A percentile compares a stretch with the other conserved stretches of the same genome.
phyloP scores from a whole-genome alignment of 768 basidiomycete genomes.

The Crucibulum laeve region DNA sequence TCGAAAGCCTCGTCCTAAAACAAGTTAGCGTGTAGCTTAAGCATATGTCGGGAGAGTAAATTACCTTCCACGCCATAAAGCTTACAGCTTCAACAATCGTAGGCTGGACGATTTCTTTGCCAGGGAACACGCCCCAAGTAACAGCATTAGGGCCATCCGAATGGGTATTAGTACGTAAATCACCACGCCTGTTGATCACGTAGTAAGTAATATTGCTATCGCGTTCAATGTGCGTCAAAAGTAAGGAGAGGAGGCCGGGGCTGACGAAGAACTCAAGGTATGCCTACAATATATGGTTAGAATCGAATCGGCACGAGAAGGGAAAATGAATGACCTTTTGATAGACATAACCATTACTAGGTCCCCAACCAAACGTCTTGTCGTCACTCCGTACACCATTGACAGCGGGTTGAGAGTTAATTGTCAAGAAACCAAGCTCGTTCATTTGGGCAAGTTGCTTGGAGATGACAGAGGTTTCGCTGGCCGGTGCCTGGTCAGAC shows the following conservation, averaged over 20 bases:
- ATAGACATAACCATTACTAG: constrained; percentile 89
- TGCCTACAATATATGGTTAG: constrained; percentile 45
- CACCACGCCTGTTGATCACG: constrained; percentile 93
- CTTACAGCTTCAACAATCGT: constrained; percentile 96
- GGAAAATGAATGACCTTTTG: constrained; percentile 63
- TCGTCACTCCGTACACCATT: constrained; percentile 86
- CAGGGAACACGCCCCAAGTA: constrained; percentile 97
- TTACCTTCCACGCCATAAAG: constrained; percentile 97
- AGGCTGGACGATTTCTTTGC: constrained; percentile 93
- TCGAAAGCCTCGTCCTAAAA: constrained; percentile 91
- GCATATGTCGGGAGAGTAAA: constrained; percentile 12
- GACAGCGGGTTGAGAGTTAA: constrained; percentile 96
- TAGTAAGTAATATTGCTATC: constrained; percentile 93
- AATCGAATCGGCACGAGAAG: constrained; percentile 2
- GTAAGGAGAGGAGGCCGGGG: constrained; percentile 63
- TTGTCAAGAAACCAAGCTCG: constrained; percentile 88
- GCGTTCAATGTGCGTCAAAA: constrained; percentile 79
- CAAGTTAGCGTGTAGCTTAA: constrained; percentile 6
- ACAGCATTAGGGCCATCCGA: constrained; percentile 98
- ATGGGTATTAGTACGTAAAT: constrained; percentile 91
- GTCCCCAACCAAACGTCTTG: constrained; percentile 89
- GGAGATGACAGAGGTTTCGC: constrained; percentile 80
- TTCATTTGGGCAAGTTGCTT: constrained; percentile 82
- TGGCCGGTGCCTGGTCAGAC: constrained; percentile 86
- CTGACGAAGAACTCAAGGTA: constrained; percentile 95